Conservation (phyloP, 2,329 filamentous ascomycete species). For the Apiospora pterosperma region DNA sequence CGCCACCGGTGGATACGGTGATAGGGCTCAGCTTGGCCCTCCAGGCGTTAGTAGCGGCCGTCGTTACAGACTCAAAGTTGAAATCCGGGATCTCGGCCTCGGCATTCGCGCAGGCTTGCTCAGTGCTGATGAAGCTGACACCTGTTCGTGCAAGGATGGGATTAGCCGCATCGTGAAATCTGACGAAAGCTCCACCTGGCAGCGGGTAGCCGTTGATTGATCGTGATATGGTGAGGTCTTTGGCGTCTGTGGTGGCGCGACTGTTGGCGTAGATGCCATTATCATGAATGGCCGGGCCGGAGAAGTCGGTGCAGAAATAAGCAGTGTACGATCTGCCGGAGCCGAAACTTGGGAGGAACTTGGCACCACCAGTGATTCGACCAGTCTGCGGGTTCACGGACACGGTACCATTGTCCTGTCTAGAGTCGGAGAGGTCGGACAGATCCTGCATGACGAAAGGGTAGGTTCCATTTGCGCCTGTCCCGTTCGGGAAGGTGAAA, state of each 20-base stretch:
- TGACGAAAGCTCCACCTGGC: conserved; percentile 61
- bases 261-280: conserved; percentile 60
- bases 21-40: conserved; percentile 57
- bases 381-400: conserved; percentile 53
- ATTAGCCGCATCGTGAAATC: conserved; percentile 49
- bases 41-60: conserved; percentile 56
- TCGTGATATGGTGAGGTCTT: conserved; percentile 44
- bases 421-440: conserved; percentile 59
- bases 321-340: conserved; percentile 55
- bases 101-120: conserved; percentile 65
- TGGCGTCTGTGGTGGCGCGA: conserved; percentile 44
- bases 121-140: conserved; percentile 64
- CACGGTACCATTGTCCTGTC: conserved; percentile 54
- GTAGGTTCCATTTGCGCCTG: conserved; percentile 34
- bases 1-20: conserved; percentile 46
- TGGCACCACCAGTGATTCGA: conserved; percentile 59
- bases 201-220: conserved; percentile 52
- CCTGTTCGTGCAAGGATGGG: conserved; percentile 64
- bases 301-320: conserved; percentile 67
- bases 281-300: conserved; percentile 53
- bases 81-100: conserved; percentile 67
- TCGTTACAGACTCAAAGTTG: conserved; percentile 54
- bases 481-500: conserved; percentile 55
- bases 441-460: conserved; percentile 66
- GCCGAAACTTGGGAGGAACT: conserved; percentile 64